Percentiles rank a stretch among this genome's conserved stretches.
Evolutionary conservation across 495 filamentous ascomycete species (phyloP).

Genomic region (Halenospora varia): DNA sequence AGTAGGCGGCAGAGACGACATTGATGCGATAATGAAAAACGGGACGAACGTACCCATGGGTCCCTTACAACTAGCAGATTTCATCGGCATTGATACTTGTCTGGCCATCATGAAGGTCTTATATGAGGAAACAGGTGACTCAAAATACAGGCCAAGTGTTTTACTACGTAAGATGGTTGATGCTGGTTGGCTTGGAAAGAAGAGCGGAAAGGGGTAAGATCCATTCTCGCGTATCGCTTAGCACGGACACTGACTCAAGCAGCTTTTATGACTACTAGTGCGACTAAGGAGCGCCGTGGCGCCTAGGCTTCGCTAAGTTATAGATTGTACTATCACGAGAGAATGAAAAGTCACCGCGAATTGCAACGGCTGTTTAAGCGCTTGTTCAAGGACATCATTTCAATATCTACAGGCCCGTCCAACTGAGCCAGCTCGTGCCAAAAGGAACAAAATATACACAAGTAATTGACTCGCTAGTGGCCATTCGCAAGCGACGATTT

Average conservation of each 20-base stretch:
- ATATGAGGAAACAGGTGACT: constrained; percentile 86
- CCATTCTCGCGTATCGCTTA: neutral
- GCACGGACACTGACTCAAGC: neutral
- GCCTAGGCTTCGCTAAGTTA: neutral
- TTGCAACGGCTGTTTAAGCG: neutral
- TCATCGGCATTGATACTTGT: constrained; percentile 96
- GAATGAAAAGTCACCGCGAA: neutral
- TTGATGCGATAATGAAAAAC: constrained; percentile 98
- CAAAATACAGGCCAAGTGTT: constrained; percentile 87
- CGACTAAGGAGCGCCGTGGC: neutral
- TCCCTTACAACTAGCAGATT: constrained; percentile 88
- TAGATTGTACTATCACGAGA: too few relatives aligned
- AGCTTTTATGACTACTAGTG: constrained; percentile 29
- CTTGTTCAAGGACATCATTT: neutral
- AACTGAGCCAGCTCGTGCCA: constrained; percentile 15
- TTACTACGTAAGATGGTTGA: constrained; percentile 92
- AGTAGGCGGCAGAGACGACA: constrained; percentile 80
- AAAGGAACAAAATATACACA: constrained; percentile 17
- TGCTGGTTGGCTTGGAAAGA: constrained; percentile 97
- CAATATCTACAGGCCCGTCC: constrained; percentile 18
- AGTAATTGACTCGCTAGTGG: neutral
- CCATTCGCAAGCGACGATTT: neutral
- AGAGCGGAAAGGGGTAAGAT: constrained; percentile 87
- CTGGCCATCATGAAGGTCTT: constrained; percentile 96
- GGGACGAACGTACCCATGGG: constrained; percentile 99